Evolutionary conservation across 441 rosid genomes (phyloP).

Genomic region (Erodium texanum): DNA sequence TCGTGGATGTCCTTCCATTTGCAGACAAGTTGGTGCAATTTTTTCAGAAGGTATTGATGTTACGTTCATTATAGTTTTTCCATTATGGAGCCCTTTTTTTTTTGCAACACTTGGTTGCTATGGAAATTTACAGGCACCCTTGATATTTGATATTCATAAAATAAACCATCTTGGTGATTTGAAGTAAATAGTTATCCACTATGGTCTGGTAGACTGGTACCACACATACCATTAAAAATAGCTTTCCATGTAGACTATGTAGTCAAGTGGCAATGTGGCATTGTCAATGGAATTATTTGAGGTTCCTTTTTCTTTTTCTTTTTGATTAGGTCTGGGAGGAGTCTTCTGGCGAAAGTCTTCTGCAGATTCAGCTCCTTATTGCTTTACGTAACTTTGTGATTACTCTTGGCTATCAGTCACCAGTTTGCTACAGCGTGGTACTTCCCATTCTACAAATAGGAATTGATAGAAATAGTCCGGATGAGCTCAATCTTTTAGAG

Average conservation of each 20-base stretch:
- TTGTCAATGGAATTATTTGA: neutral
- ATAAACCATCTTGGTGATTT: neutral
- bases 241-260: neutral
- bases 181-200: neutral
- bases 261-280: neutral
- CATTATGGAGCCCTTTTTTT: neutral
- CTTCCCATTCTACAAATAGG: conserved; percentile 84
- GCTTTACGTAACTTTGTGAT: conserved; percentile 81
- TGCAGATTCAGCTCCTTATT: conserved; percentile 95
- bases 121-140: neutral
- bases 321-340: conserved; percentile 84
- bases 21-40: conserved; percentile 73
- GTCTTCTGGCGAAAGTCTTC: conserved; percentile 90
- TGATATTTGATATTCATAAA: neutral
- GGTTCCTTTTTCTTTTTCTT: conserved; percentile 1
- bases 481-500: conserved; percentile 91
- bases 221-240: neutral
- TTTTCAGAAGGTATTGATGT: conserved; percentile 64
- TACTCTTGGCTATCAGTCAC: conserved; percentile 85
- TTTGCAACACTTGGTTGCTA: neutral
- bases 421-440: conserved; percentile 62
- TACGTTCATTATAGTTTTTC: neutral
- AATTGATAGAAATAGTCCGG: conserved; percentile 76
- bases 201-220: neutral
- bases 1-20: conserved; percentile 64